Evolutionary conservation across 257 asterid species (phyloP), one percentile per base, ranked within the genome.

Genomic region (Osmanthus fragrans): DNA sequence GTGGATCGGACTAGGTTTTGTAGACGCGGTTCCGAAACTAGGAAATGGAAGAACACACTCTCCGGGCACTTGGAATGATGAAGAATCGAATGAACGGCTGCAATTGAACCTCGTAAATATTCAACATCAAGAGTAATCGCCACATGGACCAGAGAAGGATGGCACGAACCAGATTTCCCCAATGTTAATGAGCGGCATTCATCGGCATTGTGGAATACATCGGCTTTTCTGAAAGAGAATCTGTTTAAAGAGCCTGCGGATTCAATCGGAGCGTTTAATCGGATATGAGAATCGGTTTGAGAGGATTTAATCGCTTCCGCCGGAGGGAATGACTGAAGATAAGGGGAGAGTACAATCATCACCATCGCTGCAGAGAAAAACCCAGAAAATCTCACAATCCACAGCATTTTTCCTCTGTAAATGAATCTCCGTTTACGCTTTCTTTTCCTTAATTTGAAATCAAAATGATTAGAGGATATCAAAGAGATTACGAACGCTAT

Each of bases 401-500:
- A 49, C 15, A 66, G 47, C 74, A 79, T 88, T 71, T 71, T 77
- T 19, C 79, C 80, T 25, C 69, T 63, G 34, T 8, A 30, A 37
- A 72, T 49, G 81, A 79, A 73, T 73, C 70, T 25, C 74, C 73
- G 47, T 72, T 56, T 64, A 75, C 66, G 79, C 81, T 77, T 76
- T 81, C 79, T 78, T 72, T 66, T 80, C 83, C 71, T 81, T 40
- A 83, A 85, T 79, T 83, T 82, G 56, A 81, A 79, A 78, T 74
- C 76, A 40, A 70, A 79, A 34, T 66, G 81, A 60, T 78, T 47
- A 49, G 72, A 64, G 25, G 70, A 80, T 65, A 80, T n/a, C 27
- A 88, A 81, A 30, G 87, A 83, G 70, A 84, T 70, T 82, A 87
- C 85, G 80, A 88, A 86, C 82, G 86, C 87, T 75, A 81, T 75